These are phyloP conservation scores for Emergomyces africanus DNA, from an alignment of 2,329 filamentous ascomycete genomes.

Conservation along the genomic window DNA sequence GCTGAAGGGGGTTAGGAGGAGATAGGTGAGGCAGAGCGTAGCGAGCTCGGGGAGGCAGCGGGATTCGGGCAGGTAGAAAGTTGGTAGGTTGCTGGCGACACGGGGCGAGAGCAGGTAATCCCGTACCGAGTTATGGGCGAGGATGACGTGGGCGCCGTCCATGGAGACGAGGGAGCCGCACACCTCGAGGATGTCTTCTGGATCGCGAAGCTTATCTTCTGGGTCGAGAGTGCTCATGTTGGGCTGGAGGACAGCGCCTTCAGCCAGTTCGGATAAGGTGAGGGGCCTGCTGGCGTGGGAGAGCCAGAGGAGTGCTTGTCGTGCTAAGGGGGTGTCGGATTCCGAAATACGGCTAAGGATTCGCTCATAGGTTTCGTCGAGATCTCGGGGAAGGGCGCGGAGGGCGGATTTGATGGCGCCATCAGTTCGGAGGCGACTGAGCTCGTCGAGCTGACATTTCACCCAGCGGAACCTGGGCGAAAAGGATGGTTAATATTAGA, in stretches of 20 bases:
- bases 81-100: neutral
- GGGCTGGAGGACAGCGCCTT: neutral
- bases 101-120: slow-evolving; percentile 1
- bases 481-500: neutral
- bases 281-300: neutral
- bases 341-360: neutral
- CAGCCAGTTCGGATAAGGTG: neutral
- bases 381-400: neutral
- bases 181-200: slow-evolving; percentile 2
- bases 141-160: neutral
- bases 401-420: slow-evolving; percentile 2
- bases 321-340: neutral
- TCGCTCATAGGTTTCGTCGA: slow-evolving; percentile 3
- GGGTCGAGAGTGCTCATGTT: neutral
- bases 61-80: neutral
- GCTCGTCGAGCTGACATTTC: slow-evolving; percentile 4
- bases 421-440: slow-evolving; percentile 1
- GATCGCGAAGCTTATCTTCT: slow-evolving; percentile 2
- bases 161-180: neutral
- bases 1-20: neutral
- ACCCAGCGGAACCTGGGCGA: slow-evolving; percentile 3
- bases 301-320: slow-evolving; percentile 4
- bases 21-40: slow-evolving; percentile 2
- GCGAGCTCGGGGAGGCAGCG: slow-evolving; percentile 1
- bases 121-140: slow-evolving; percentile 3